A percentile compares a stretch with the other conserved stretches of the same genome.
Evolutionary conservation across 2,329 filamentous ascomycete genomes (phyloP).

Genomic region (Aureobasidium lini): DNA sequence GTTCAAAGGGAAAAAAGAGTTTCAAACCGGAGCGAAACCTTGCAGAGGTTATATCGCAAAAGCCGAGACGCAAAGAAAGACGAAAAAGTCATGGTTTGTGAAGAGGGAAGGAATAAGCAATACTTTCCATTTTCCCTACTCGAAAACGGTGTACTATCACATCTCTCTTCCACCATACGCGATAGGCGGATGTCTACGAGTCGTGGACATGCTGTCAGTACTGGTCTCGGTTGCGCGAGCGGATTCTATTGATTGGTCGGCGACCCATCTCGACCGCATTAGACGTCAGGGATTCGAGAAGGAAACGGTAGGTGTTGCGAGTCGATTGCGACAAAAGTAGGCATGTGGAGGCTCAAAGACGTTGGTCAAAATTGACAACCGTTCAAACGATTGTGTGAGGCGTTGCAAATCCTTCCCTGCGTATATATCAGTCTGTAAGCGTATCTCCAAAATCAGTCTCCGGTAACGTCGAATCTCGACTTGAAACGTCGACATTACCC

Average conservation of each 20-base stretch:
- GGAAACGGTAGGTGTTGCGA: too few species aligned
- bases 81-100: background rate
- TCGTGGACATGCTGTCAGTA: background rate
- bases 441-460: background rate
- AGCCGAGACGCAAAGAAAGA: background rate
- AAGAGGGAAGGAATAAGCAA: background rate
- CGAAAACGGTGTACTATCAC: too few species aligned
- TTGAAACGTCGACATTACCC: background rate
- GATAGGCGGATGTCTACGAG: too few species aligned
- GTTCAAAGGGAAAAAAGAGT: background rate
- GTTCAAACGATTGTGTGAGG: background rate
- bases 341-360: background rate
- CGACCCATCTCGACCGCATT: background rate
- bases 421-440: background rate
- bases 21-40: background rate
- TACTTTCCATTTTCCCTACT: background rate
- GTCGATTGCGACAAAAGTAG: background rate
- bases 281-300: background rate
- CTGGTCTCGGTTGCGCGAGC: background rate
- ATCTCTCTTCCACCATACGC: too few species aligned
- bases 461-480: background rate
- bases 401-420: background rate
- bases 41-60: background rate
- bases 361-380: constrained; percentile 4
- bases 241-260: too few species aligned